These are phyloP conservation scores for Chlorella sp. DNA, from an alignment of 139 green algal genomes.

Conservation along the genomic window DNA sequence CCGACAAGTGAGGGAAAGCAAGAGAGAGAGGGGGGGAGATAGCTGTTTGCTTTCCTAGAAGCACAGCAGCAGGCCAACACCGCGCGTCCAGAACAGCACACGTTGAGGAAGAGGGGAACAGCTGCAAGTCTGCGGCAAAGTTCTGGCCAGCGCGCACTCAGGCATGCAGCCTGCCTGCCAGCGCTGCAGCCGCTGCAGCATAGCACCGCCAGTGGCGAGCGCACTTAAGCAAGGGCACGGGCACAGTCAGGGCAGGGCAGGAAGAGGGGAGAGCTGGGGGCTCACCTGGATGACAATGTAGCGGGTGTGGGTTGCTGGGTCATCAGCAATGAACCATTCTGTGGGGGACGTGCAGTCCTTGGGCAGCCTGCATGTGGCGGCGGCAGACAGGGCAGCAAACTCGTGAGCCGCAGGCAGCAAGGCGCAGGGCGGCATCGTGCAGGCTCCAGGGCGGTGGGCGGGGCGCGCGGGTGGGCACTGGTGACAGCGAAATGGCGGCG, in stretches of 20 bases:
- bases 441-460: not conserved
- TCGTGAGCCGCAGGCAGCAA: too few relatives aligned
- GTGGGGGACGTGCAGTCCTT: slow-evolving; percentile 47
- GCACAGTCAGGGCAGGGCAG: not conserved
- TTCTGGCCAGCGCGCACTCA: not conserved
- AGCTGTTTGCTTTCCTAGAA: too few relatives aligned
- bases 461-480: too few relatives aligned
- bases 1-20: not conserved
- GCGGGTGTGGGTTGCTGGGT: slow-evolving; percentile 61
- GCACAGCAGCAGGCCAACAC: not conserved
- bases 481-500: not conserved
- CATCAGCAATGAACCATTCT: slow-evolving; percentile 89
- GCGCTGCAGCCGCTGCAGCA: too few relatives aligned
- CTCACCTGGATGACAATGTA: slow-evolving; percentile 74
- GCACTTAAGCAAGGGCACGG: too few relatives aligned
- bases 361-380: slow-evolving; percentile 15
- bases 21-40: too few relatives aligned
- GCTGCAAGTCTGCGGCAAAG: too few relatives aligned
- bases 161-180: not conserved
- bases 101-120: not conserved
- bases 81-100: not conserved
- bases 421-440: too few relatives aligned
- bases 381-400: slow-evolving; percentile 17
- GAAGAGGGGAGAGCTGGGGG: not conserved
- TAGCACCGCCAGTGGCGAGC: not conserved